Base-by-base conservation (phyloP, 2,329 filamentous ascomycete species). In the Chalaropsis thielavioides region DNA sequence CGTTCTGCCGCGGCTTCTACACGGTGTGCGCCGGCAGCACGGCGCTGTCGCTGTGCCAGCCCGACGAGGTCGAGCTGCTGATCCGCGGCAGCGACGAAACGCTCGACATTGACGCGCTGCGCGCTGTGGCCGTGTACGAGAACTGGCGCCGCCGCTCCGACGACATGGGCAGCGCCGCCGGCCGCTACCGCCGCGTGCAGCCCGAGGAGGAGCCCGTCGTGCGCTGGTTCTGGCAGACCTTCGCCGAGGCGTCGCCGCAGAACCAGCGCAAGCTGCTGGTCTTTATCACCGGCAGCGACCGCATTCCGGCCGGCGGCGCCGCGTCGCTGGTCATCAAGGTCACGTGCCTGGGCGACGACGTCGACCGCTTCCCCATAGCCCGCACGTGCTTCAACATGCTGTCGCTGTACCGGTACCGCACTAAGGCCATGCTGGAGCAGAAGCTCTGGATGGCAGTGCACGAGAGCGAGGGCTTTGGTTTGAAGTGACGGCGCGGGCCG, bases 1-100 rank as follows among this genome's bases (percentile, higher is more conserved):
- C 92, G 0, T 96, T 96, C 79, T 94, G 94, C 72, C 84, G 91
- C 64, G 92, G 92, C 0, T 96, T 96, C 75, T 96, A 90, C 73
- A 95, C 89, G 0, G 90, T 96, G 35, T 95, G 90, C 72, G 89
- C 88, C 43, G 90, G 91, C 43, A 95, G 94, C 72, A 51, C 62
- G 35, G 91, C 92, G 0, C 79, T 96, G 43, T 90, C 87, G 0
- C 81, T 96, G 1, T 96, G 96, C 74, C 83, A 89, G 17, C 88
- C 92, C 0, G 91, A 96, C 72, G 92, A 96, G 73, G 95, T 96
- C 68, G 92, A 96, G 73, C 81, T 95, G 2, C 80, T 96, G 0
- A 83, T 96, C 4, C 82, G 91, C 62, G 91, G 91, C 11, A 94
- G 89, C 7, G 90, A 95, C 68, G 91, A 95, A 71, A 77, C 84